Evolutionary conservation across 805 yeast genomes (phyloP).

Genomic region (Wickerhamia fluorescens): DNA sequence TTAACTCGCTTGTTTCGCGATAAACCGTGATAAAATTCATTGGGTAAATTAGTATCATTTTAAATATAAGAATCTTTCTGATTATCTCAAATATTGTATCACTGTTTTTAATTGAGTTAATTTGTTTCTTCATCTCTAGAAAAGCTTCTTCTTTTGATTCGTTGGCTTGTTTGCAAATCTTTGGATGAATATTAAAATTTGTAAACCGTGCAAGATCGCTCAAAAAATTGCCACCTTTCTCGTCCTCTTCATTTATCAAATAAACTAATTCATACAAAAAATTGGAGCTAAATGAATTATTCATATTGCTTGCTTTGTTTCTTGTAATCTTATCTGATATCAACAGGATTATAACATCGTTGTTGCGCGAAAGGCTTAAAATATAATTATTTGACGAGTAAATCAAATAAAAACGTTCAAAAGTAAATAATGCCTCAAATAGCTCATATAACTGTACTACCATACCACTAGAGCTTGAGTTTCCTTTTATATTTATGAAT

Average conservation of each 20-base stretch:
- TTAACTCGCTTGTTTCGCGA: constrained; percentile 12
- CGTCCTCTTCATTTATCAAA: constrained; percentile 4
- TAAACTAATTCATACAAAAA: constrained; percentile 6
- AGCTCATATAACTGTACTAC: constrained; percentile 22
- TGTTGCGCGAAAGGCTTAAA: constrained; percentile 7
- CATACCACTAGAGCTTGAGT: constrained; percentile 12
- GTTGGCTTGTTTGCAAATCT: neutral
- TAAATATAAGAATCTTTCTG: constrained; percentile 14
- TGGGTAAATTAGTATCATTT: constrained; percentile 14
- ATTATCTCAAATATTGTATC: constrained; percentile 9
- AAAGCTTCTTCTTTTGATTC: constrained; percentile 1
- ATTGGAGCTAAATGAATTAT: constrained; percentile 7
- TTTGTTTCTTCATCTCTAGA: constrained; percentile 3
- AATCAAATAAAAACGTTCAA: constrained; percentile 17
- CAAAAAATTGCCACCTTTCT: constrained; percentile 1
- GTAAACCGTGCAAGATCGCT: constrained; percentile 5
- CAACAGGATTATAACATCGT: constrained; percentile 8
- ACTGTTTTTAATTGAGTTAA: constrained; percentile 2
- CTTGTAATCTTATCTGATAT: constrained; percentile 4
- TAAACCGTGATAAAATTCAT: constrained; percentile 10
- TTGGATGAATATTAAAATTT: constrained; percentile 7
- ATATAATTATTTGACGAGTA: constrained; percentile 11
- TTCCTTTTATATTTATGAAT: constrained; percentile 17
- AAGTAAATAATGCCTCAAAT: constrained; percentile 21
- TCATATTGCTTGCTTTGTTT: constrained; percentile 4